Conservation (phyloP, 352 stramenopile species). For the Globisporangium middletonii region DNA sequence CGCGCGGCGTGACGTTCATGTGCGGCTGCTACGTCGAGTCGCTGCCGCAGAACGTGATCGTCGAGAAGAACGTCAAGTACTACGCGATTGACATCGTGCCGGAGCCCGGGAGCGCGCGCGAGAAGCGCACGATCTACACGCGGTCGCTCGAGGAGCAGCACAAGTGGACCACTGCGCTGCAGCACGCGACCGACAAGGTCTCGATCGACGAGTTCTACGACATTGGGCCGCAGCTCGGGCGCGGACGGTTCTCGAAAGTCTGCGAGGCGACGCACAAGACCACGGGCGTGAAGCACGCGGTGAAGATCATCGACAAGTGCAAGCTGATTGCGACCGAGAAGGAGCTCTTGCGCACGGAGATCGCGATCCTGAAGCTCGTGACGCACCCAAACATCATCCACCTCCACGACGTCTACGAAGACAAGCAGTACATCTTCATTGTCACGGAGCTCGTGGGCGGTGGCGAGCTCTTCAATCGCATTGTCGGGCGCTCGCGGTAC, state of each 20-base stretch:
- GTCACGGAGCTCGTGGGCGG: constrained; percentile 96
- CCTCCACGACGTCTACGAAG: constrained; percentile 90
- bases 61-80: constrained; percentile 79
- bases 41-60: constrained; percentile 40
- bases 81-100: constrained; percentile 86
- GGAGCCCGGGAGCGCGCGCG: constrained; percentile 51
- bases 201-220: constrained; percentile 88
- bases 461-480: constrained; percentile 97
- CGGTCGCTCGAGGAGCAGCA: constrained; percentile 67
- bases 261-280: constrained; percentile 70
- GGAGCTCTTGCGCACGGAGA: constrained; percentile 89
- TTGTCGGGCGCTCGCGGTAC: constrained; percentile 85
- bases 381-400: constrained; percentile 86
- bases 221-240: constrained; percentile 83
- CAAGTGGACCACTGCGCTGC: constrained; percentile 71
- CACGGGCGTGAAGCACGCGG: constrained; percentile 64
- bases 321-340: constrained; percentile 85
- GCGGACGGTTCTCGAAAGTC: constrained; percentile 87
- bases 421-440: constrained; percentile 94
- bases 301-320: constrained; percentile 93
- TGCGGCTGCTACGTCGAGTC: constrained; percentile 78
- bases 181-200: constrained; percentile 80
- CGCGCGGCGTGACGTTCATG: constrained; percentile 72
- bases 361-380: constrained; percentile 93
- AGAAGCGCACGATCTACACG: constrained; percentile 83